Conservation (phyloP, 176 grass and related monocot species). For the Bonia amplexicaulis region DNA sequence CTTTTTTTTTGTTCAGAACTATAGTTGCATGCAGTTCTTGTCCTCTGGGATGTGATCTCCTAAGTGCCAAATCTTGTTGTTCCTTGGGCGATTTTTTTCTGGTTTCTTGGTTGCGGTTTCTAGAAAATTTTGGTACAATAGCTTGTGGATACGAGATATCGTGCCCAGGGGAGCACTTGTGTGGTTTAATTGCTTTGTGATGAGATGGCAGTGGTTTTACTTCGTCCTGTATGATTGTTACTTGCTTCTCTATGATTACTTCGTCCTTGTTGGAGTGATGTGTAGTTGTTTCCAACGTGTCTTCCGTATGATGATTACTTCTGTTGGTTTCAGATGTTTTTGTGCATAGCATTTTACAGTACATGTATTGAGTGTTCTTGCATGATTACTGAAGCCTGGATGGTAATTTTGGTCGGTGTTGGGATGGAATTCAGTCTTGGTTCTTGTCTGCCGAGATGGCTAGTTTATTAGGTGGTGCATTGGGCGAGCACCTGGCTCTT, state of each 20-base stretch:
- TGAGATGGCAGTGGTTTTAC: no score
- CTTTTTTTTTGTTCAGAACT: not conserved
- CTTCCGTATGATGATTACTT: not conserved
- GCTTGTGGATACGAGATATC: not conserved
- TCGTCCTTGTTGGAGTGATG: not conserved
- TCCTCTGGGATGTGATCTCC: not conserved
- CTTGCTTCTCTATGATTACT: not conserved
- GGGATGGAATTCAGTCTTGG: not conserved
- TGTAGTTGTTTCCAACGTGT: not conserved
- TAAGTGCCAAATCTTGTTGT: not conserved
- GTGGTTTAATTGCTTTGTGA: no score
- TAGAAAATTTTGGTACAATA: not conserved
- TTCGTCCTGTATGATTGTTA: no score
- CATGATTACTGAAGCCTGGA: not conserved
- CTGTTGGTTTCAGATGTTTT: not conserved
- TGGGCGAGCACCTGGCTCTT: not conserved
- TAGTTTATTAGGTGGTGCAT: conserved; percentile 1
- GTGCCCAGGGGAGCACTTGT: no score
- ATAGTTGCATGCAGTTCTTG: not conserved
- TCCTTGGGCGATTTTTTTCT: not conserved
- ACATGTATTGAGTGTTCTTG: not conserved
- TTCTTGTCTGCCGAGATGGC: not conserved
- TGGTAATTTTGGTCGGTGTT: not conserved
- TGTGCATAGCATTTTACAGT: not conserved
- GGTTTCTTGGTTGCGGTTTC: not conserved